Conservation (phyloP, 139 green algal genomes). For the Penium margaritaceum region DNA sequence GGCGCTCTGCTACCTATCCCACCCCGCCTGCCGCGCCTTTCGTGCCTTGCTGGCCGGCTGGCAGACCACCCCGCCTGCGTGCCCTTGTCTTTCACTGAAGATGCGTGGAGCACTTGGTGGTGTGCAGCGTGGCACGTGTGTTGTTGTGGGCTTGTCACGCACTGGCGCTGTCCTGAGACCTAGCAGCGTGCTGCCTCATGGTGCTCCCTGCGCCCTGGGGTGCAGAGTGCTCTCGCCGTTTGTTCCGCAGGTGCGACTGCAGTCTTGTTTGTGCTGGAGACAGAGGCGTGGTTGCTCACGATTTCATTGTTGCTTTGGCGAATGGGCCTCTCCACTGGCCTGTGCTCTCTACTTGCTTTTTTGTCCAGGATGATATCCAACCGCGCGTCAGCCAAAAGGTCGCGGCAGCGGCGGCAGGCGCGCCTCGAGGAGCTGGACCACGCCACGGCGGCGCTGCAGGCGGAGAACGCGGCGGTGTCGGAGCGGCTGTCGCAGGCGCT, state of each 20-base stretch:
- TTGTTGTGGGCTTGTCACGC: too few relatives aligned
- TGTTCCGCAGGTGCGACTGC: background rate
- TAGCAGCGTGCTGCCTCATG: background rate
- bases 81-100: too few relatives aligned
- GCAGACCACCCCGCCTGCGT: too few relatives aligned
- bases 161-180: background rate
- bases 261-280: background rate
- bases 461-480: background rate
- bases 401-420: slow-evolving; percentile 13
- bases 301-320: background rate
- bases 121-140: too few relatives aligned
- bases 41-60: too few relatives aligned
- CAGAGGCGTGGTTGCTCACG: background rate
- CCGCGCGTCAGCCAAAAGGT: slow-evolving; percentile 17
- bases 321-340: background rate
- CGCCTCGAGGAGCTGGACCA: slow-evolving; percentile 18
- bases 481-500: background rate
- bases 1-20: too few relatives aligned
- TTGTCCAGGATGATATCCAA: slow-evolving; percentile 15
- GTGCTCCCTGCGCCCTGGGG: background rate
- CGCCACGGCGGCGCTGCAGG: background rate
- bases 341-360: background rate
- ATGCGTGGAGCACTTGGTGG: too few relatives aligned
- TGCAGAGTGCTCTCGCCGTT: background rate
- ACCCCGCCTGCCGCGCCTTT: too few relatives aligned